Evolutionary conservation across 2,329 filamentous ascomycete species (phyloP).

Genomic region (Fusarium praegraminearum): DNA sequence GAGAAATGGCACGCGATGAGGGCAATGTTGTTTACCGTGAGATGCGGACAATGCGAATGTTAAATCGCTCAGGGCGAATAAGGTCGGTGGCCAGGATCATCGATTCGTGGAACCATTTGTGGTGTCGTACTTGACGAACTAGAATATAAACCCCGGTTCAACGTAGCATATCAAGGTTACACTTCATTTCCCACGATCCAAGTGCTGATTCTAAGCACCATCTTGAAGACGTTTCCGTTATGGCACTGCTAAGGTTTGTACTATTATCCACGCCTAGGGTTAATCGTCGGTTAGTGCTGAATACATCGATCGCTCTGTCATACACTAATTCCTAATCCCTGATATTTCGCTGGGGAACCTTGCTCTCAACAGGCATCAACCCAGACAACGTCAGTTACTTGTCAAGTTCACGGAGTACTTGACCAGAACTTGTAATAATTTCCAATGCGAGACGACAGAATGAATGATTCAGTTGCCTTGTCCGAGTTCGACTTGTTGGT

Average conservation of each 20-base stretch:
- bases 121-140: background rate
- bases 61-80: background rate
- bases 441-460: background rate
- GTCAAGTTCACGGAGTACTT: background rate
- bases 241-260: too few species aligned
- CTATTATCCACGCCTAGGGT: too few species aligned
- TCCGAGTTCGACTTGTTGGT: background rate
- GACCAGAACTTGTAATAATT: background rate
- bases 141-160: background rate
- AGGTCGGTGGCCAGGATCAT: background rate
- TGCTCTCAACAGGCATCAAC: background rate
- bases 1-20: background rate
- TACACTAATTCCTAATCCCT: background rate
- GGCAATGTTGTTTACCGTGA: background rate
- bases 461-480: background rate
- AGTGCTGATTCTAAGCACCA: background rate
- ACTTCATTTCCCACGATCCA: background rate
- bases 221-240: too few species aligned
- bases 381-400: background rate
- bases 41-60: background rate
- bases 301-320: background rate
- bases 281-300: background rate
- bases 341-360: background rate
- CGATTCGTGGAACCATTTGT: background rate
- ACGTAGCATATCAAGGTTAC: background rate